Percentiles rank a stretch among this genome's conserved stretches.
Conservation (phyloP, 768 basidiomycete genomes). For the Thelephora ganbajun region DNA sequence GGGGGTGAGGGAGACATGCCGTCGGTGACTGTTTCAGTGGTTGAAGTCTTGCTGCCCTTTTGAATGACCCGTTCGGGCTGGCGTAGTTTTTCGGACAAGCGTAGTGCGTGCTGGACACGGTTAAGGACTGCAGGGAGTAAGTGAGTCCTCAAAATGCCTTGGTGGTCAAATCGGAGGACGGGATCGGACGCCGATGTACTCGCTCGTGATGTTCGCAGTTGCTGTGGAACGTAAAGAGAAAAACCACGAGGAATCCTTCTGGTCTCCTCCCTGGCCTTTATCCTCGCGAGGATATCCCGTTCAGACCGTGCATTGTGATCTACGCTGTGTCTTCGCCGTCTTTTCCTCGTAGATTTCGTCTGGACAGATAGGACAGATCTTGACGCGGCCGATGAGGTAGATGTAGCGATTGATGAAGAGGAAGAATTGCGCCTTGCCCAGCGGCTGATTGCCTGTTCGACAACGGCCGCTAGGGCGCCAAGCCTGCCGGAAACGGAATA, state of each 20-base stretch:
- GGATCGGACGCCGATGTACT: not conserved
- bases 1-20: not conserved
- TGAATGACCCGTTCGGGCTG: constrained; percentile 3
- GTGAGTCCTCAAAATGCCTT: constrained; percentile 25
- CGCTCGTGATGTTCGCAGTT: constrained; percentile 5
- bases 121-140: constrained; percentile 34
- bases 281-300: constrained; percentile 43
- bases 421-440: constrained; percentile 35
- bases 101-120: constrained; percentile 35
- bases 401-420: constrained; percentile 28
- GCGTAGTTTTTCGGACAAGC: constrained; percentile 21
- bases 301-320: constrained; percentile 43
- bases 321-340: constrained; percentile 32
- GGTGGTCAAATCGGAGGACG: constrained; percentile 8
- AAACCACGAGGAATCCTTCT: constrained; percentile 50
- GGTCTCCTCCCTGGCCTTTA: constrained; percentile 49
- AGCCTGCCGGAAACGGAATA: constrained; percentile 19
- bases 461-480: constrained; percentile 32
- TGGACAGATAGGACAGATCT: too few species aligned
- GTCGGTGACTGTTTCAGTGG: not conserved
- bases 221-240: constrained; percentile 45
- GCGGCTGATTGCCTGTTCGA: constrained; percentile 57
- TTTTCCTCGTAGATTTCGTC: constrained; percentile 28
- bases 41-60: not conserved
- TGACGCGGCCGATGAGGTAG: constrained; percentile 22